Base-by-base conservation (phyloP, 345 rosid species). In the Moricandia arvensis region DNA sequence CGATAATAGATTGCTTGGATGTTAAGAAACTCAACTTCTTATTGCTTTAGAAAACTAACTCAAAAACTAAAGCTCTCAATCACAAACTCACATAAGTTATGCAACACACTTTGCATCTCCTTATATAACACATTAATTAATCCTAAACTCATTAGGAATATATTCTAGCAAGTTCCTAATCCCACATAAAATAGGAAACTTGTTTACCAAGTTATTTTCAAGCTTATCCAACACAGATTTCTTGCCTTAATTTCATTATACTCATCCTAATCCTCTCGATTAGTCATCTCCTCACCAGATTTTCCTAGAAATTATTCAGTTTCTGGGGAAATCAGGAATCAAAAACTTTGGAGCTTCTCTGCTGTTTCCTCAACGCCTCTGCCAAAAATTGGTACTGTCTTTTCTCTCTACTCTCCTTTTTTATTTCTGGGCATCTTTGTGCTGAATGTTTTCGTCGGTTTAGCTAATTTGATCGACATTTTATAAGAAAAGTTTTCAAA, bases 311-410 rank as follows among this genome's bases (percentile, higher is more conserved):
- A 3, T 7, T 18, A 5, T 27, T 17, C 70, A 53, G 12, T 38
- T 76, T 69, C 75, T 76, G 51, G 69, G 59, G 38, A 54, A 77
- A 70, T 70, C 66, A 49, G 17, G 55, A 49, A 34, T 53, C 7
- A 47, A 59, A 54, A 51, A 8, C 2, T 3, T 16, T 9, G 29
- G 29, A 54, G 59, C 76, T 53, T 45, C 59, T 58, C 65, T 38
- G 64, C 55, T 58, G n/a, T n/a, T 71, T 71, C 31, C 8, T 60
- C 33, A 59, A 7, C 63, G 59, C 41, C 61, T 35, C 63, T 37
- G 53, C 76, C 73, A 41, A 12, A n/a, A n/a, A 11, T 30, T 38
- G 71, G 80, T 76, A 63, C 35, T 3, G 2, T 63, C 49, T 30
- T 69, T 53, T 38, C 64, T 63, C 43, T 18, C 27, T 74, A 6